Evolutionary conservation across 2,329 filamentous ascomycete species (phyloP), one percentile per base, ranked within the genome.

Genomic region (Cladosporium sp.): DNA sequence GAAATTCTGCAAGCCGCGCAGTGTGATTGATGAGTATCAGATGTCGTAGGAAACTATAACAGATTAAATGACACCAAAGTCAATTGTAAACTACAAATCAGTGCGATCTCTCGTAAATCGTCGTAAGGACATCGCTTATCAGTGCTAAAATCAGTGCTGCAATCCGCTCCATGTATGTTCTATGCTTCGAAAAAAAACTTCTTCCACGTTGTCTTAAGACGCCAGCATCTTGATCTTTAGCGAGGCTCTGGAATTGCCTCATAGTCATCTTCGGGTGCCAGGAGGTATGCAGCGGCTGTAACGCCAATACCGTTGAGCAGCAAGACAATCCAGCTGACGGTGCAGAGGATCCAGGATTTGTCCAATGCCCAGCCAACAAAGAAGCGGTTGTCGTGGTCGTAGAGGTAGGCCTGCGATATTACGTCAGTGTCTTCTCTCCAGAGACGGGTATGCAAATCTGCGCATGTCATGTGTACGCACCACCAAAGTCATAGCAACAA

Each of bases 221-320:
- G n/a, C 52, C 52, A 14, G 32, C 15, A 55, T 34, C n/a, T 21
- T 21, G 15, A 34, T 26, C 3, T 28, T 59, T n/a, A 65, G 54
- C 54, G 54, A 18, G 62, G 62, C 54, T 65, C 62, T 4, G 63
- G 63, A 15, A 88, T 92, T 68, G 92, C 86, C 76, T 96, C 92
- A 80, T 97, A 97, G 65, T 92, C 93, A 73, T 91, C 92, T 76
- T 97, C 93, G 0, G 88, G 85, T 0, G 92, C 90, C 52, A 97
- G 81, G 26, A 90, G 78, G 67, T 88, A 87, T 5, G 89, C 90
- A 1, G 91, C 90, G 12, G 87, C 79, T 0, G 85, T 81, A 64
- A 97, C 81, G 14, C 86, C 87, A 15, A 82, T 74, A 0, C 82
- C 82, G 65, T 86, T 83, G 18, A 87, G 68, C 38, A 85, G 70